Evolutionary conservation across 306 rosid species (phyloP).

Genomic region (Abrus pulchellus): DNA sequence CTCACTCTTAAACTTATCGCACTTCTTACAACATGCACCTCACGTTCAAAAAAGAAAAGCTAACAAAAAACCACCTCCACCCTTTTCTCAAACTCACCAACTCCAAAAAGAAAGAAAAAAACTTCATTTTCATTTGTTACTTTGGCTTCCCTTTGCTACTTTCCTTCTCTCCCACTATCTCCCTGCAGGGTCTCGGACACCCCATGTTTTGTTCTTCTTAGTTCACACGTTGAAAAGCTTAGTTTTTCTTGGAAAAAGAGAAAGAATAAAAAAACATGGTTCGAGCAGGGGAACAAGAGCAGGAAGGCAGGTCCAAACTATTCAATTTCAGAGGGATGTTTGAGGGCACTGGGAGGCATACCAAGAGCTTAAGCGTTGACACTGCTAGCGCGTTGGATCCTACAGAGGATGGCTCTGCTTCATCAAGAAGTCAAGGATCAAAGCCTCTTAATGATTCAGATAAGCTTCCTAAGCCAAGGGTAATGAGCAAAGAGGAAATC

Average conservation of each 20-base stretch:
- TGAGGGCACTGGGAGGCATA: slow-evolving; percentile 54
- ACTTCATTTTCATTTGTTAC: slow-evolving; percentile 41
- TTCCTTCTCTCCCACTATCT: slow-evolving; percentile 38
- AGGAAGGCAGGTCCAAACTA: slow-evolving; percentile 56
- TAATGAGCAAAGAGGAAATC: slow-evolving; percentile 55
- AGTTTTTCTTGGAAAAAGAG: slow-evolving; percentile 29
- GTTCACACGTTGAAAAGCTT: slow-evolving; percentile 41
- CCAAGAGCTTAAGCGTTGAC: slow-evolving; percentile 73
- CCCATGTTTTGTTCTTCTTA: slow-evolving; percentile 65
- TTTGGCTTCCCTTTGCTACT: slow-evolving; percentile 40
- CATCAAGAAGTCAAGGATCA: slow-evolving; percentile 63
- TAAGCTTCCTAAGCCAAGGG: slow-evolving; percentile 48
- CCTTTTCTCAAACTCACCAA: slow-evolving; percentile 55
- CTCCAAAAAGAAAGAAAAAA: slow-evolving; percentile 35
- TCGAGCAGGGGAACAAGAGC: slow-evolving; percentile 58
- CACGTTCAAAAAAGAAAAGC: slow-evolving; percentile 64
- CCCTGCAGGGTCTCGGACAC: slow-evolving; percentile 45
- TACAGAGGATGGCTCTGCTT: slow-evolving; percentile 49
- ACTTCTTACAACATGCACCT: slow-evolving; percentile 75
- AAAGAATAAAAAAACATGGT: slow-evolving; percentile 49
- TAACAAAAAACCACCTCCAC: slow-evolving; percentile 55
- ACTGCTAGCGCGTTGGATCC: slow-evolving; percentile 39
- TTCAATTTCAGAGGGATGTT: slow-evolving; percentile 56
- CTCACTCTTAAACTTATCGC: slow-evolving; percentile 46
- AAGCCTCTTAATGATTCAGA: slow-evolving; percentile 41